Conservation (phyloP, 257 asterid genomes). For the Solanum appendiculatum region DNA sequence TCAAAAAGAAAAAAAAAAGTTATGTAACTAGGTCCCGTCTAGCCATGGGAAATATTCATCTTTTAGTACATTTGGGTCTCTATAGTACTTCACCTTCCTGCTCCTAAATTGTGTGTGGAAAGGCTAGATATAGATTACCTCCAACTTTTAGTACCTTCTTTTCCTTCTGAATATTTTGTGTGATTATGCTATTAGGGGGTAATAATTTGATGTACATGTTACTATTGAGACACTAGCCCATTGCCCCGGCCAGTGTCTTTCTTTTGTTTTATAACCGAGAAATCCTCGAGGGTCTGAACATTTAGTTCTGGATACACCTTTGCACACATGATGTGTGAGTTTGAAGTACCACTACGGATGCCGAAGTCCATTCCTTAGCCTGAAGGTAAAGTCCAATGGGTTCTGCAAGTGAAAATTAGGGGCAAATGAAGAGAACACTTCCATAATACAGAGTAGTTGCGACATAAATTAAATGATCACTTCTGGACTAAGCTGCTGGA, state of each 20-base stretch:
- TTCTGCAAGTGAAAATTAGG: conserved; percentile 40
- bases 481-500: neutral
- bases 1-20: neutral
- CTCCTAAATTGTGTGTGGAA: neutral
- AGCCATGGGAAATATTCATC: too few relatives aligned
- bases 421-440: conserved; percentile 19
- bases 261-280: neutral
- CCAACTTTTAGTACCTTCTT: neutral
- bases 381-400: conserved; percentile 53
- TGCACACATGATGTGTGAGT: conserved; percentile 61
- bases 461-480: neutral
- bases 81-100: neutral
- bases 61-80: neutral
- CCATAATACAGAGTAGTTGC: neutral
- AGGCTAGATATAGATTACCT: neutral
- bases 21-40: too few relatives aligned
- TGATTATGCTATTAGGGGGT: neutral
- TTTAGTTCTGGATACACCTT: conserved; percentile 47
- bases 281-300: conserved; percentile 25
- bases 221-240: neutral
- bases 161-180: neutral
- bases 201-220: neutral
- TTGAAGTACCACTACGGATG: conserved; percentile 67
- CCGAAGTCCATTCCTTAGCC: conserved; percentile 75
- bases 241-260: too few relatives aligned